These are phyloP conservation scores for Penicillium samsonianum DNA, from an alignment of 495 filamentous ascomycete species.

Conservation along the genomic window DNA sequence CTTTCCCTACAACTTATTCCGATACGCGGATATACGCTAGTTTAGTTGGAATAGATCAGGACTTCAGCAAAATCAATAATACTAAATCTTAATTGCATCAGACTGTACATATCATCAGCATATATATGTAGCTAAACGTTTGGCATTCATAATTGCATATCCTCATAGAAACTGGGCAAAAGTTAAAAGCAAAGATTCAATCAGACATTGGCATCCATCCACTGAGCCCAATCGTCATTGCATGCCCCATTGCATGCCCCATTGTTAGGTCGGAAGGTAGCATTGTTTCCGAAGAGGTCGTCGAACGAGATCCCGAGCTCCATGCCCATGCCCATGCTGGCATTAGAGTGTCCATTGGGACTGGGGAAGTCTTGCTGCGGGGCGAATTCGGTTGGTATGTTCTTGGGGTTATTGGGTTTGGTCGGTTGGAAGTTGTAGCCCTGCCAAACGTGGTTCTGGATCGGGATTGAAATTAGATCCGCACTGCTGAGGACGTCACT, in stretches of 20 bases:
- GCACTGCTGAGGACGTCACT: slow-evolving; percentile 43
- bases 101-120: no score
- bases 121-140: no score
- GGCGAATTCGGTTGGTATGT: slow-evolving; percentile 20
- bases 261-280: slow-evolving; percentile 23
- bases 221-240: slow-evolving; percentile 49
- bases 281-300: slow-evolving; percentile 45
- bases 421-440: slow-evolving; percentile 44
- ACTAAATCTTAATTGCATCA: no score
- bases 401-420: slow-evolving; percentile 22
- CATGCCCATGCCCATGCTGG: slow-evolving; percentile 37
- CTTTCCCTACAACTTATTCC: no score
- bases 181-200: background rate
- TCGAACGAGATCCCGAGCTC: slow-evolving; percentile 45
- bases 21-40: no score
- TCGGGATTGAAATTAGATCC: slow-evolving; percentile 48
- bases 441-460: slow-evolving; percentile 49
- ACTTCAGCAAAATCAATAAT: no score
- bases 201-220: slow-evolving; percentile 35
- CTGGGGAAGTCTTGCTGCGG: slow-evolving; percentile 22
- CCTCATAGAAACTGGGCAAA: slow-evolving; percentile 21
- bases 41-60: no score
- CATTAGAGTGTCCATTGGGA: slow-evolving; percentile 24
- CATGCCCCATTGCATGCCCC: no score
- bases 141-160: slow-evolving; percentile 27